Evolutionary conservation across 202 grass and related monocot genomes (phyloP), one percentile per base, ranked within the genome.

Genomic region (Setaria italica): DNA sequence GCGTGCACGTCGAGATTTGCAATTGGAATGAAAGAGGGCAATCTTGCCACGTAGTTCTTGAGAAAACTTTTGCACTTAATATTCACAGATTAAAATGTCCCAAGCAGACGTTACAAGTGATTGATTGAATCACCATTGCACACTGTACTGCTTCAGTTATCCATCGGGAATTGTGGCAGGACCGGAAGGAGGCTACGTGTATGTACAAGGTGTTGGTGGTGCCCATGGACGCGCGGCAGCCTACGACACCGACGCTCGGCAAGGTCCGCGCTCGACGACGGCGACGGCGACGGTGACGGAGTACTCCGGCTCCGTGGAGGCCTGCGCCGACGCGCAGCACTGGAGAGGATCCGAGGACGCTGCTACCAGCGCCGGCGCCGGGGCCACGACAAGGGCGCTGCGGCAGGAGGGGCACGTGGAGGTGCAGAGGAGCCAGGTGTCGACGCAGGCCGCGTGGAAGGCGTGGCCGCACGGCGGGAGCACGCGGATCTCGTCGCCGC

Each of bases 361-460:
- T 45, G 33, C 10, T 6, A 4, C 39, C 39, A 41, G 39, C 39
- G 5, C 39, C 9, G 3, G 47, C 13, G 80, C 49, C 25, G 20
- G 32, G 25, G 25, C 32, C 54, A 87, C 72, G 4, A 92, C 59
- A 32, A 94, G 83, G 39, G 79, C 47, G 41, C 60, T 77, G 76
- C 91, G 94, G 86, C 94, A 97, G 47, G 89, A 88, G 0, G 94
- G 94, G 75, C 94, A 97, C 11, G 89, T 90, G 39, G 91, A 88
- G 72, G 53, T 82, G 64, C 89, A 82, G 2, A 78, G 17, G 13
- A 97, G 94, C 94, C 91, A 97, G 13, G 13, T 80, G 87, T 94
- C 91, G 68, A 97, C 87, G 75, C 94, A 97, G 11, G 50, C 86
- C 6, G 84, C 87, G 70, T 97, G 94, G 86, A 97, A 97, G 6